These are phyloP conservation scores for Mycena latifolia DNA, from an alignment of 768 basidiomycete species.

Conservation along the genomic window DNA sequence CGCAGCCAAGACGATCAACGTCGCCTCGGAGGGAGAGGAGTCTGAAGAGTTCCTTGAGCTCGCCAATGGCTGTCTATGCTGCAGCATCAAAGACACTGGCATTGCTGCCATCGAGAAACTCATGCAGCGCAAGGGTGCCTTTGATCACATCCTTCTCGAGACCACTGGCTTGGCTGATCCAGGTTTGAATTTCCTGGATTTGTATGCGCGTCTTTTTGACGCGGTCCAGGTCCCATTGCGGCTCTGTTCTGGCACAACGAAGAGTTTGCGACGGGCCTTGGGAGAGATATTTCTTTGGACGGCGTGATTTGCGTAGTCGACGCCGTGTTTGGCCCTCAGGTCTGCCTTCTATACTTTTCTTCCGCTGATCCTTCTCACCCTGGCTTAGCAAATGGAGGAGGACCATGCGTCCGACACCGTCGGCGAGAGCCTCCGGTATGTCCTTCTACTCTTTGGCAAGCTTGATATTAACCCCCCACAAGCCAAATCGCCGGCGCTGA, in stretches of 20 bases:
- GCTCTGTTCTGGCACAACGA: slow-evolving; percentile 92
- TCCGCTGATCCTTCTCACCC: slow-evolving; percentile 20
- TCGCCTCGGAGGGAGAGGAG: slow-evolving; percentile 76
- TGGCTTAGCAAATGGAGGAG: slow-evolving; percentile 85
- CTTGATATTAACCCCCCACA: not conserved
- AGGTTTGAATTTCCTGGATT: slow-evolving; percentile 50
- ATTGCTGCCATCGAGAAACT: slow-evolving; percentile 94
- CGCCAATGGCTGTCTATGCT: slow-evolving; percentile 98
- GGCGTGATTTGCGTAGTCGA: slow-evolving; percentile 96
- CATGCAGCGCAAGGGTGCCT: slow-evolving; percentile 86
- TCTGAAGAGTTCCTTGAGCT: slow-evolving; percentile 93
- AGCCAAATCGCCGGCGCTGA: slow-evolving; percentile 97
- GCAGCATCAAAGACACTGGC: slow-evolving; percentile 95
- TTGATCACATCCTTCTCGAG: slow-evolving; percentile 96
- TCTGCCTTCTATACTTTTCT: slow-evolving; percentile 26
- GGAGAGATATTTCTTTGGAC: slow-evolving; percentile 81
- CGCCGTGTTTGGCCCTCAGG: slow-evolving; percentile 79
- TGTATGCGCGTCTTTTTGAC: not conserved
- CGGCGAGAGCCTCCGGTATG: slow-evolving; percentile 86
- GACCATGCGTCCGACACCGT: slow-evolving; percentile 70
- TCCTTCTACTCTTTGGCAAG: slow-evolving; percentile 10
- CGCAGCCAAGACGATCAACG: slow-evolving; percentile 87
- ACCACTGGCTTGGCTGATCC: slow-evolving; percentile 98
- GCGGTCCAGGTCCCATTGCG: slow-evolving; percentile 78
- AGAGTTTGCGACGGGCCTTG: slow-evolving; percentile 77